Percentiles rank a stretch among this genome's conserved stretches.
These are phyloP conservation scores for Vitis rupestris DNA, from an alignment of 164 flowering plant species.

Conservation along the genomic window DNA sequence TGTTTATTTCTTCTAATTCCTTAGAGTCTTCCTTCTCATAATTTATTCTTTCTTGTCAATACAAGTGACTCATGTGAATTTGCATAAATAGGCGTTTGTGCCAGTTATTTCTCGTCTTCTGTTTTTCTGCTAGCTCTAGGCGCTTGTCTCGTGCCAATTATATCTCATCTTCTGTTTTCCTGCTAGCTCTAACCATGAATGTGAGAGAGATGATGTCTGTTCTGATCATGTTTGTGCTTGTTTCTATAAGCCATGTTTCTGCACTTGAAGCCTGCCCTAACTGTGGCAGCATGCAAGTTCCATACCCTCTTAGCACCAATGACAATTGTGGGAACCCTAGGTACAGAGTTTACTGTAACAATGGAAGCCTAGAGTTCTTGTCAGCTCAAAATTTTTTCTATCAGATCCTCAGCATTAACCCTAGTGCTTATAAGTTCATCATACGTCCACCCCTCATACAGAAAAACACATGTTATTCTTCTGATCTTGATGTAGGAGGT, in stretches of 20 bases:
- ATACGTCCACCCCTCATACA: constrained; percentile 39
- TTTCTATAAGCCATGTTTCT: constrained; percentile 17
- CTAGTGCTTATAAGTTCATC: constrained; percentile 27
- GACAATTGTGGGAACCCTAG: constrained; percentile 44
- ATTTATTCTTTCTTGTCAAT: too few species aligned
- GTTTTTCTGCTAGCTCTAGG: background rate
- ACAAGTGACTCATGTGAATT: background rate
- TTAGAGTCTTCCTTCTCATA: too few species aligned
- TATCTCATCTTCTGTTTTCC: too few species aligned
- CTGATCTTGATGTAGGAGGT: constrained; percentile 46
- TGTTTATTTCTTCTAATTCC: too few species aligned
- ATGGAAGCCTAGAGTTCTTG: constrained; percentile 34
- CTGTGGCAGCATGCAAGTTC: constrained; percentile 57
- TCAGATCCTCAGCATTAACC: constrained; percentile 43
- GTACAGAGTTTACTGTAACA: constrained; percentile 52
- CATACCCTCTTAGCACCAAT: constrained; percentile 57
- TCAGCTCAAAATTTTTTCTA: constrained; percentile 42
- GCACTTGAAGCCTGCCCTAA: constrained; percentile 37
- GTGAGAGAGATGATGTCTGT: constrained; percentile 1
- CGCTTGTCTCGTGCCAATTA: background rate
- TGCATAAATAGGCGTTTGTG: constrained; percentile 14
- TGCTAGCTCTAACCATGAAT: background rate
- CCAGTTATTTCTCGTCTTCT: too few species aligned
- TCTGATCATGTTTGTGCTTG: constrained; percentile 13
- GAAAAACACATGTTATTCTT: constrained; percentile 36